Percentiles rank a stretch among this genome's conserved stretches.
Conservation (phyloP, 352 stramenopile genomes). For the Phytopythium ostracodes region DNA sequence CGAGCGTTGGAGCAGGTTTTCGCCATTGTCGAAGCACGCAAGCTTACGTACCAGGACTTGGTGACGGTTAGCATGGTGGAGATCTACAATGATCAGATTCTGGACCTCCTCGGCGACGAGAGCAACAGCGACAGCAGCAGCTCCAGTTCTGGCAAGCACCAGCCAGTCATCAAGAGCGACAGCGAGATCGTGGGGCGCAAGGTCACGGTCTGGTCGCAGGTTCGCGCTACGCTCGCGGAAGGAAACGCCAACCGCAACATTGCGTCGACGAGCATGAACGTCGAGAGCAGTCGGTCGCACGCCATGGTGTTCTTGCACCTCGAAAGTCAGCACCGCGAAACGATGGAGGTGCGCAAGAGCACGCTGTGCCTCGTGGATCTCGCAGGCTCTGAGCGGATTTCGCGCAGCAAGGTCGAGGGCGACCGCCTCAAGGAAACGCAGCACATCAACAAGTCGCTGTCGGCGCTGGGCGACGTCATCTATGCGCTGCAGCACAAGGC, state of each 20-base stretch:
- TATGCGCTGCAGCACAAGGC: constrained; percentile 88
- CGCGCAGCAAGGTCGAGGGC: constrained; percentile 75
- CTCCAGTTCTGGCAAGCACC: constrained; percentile 29
- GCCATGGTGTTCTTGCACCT: constrained; percentile 80
- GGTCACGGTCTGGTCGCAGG: constrained; percentile 61
- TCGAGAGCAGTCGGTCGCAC: constrained; percentile 84
- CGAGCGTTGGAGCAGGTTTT: constrained; percentile 96
- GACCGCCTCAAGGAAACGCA: constrained; percentile 94
- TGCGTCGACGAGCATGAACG: constrained; percentile 81
- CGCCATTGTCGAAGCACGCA: constrained; percentile 65
- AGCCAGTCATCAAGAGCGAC: constrained; percentile 50
- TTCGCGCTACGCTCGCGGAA: constrained; percentile 62
- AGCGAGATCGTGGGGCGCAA: constrained; percentile 58
- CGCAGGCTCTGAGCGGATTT: constrained; percentile 94
- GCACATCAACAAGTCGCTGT: constrained; percentile 98
- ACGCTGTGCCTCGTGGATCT: constrained; percentile 98
- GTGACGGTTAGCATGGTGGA: constrained; percentile 95
- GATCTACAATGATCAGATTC: constrained; percentile 95
- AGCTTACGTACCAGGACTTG: constrained; percentile 65
- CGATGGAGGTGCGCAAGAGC: constrained; percentile 65
- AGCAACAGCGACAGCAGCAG: constrained; percentile 24
- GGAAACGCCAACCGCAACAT: constrained; percentile 83
- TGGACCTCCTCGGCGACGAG: constrained; percentile 78
- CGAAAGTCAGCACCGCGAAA: constrained; percentile 64
- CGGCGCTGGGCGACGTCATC: constrained; percentile 97